phyloP scores from a whole-genome alignment of 768 basidiomycete species.

The Xerocomellus intermedius region DNA sequence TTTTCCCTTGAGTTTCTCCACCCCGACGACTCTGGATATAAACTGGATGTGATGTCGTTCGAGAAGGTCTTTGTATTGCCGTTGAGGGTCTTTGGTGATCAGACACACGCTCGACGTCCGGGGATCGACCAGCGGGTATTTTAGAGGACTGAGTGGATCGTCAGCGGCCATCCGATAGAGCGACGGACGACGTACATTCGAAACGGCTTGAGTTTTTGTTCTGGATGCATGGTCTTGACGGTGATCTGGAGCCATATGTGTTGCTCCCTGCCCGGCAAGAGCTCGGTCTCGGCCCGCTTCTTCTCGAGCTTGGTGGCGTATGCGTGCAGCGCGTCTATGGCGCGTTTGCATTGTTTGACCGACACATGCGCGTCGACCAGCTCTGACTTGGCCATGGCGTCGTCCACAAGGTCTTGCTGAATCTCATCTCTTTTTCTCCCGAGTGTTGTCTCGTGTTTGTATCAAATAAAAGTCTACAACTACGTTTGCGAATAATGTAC shows the following conservation, averaged over 20 bases:
- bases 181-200: constrained; percentile 63
- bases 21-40: constrained; percentile 86
- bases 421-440: background rate
- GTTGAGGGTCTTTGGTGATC: constrained; percentile 93
- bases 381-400: constrained; percentile 44
- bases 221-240: constrained; percentile 77
- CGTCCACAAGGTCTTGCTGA: no score
- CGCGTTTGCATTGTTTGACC: constrained; percentile 67
- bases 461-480: background rate
- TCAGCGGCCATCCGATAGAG: background rate
- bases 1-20: constrained; percentile 92
- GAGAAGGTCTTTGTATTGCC: constrained; percentile 93
- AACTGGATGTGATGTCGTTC: constrained; percentile 79
- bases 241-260: constrained; percentile 87
- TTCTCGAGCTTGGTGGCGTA: constrained; percentile 65
- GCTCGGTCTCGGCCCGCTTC: constrained; percentile 68
- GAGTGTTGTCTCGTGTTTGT: constrained; percentile 20
- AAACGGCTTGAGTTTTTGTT: constrained; percentile 74
- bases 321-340: constrained; percentile 73
- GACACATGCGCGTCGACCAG: constrained; percentile 75
- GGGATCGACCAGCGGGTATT: constrained; percentile 81
- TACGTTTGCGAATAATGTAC: constrained; percentile 50
- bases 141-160: constrained; percentile 51
- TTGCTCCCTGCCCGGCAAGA: constrained; percentile 77
- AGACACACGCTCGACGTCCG: constrained; percentile 80